A percentile compares a stretch with the other conserved stretches of the same genome.
Evolutionary conservation across 2,329 filamentous ascomycete species (phyloP).

Genomic region (Pseudogymnoascus sp.): DNA sequence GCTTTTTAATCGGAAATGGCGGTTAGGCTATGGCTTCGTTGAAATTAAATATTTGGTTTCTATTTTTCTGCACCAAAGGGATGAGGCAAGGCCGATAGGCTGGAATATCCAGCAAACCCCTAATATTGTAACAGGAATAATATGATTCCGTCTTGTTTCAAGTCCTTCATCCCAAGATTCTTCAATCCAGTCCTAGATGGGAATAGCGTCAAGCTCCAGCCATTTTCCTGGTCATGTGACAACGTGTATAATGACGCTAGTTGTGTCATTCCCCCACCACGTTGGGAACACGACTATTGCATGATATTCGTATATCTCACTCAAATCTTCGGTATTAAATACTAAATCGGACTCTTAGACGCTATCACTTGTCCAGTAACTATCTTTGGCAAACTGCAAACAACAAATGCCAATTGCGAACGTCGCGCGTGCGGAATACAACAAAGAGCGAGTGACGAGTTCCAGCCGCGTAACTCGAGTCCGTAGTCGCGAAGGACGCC

Average conservation of each 20-base stretch:
- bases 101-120: background rate
- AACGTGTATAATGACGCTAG: slow-evolving; percentile 6
- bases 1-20: background rate
- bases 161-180: background rate
- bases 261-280: slow-evolving; percentile 6
- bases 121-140: background rate
- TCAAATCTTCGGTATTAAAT: background rate
- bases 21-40: background rate
- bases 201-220: background rate
- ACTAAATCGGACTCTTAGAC: background rate
- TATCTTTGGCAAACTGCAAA: background rate
- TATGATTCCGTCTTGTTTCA: background rate
- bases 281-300: slow-evolving; percentile 1
- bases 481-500: background rate
- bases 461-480: background rate
- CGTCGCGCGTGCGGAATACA: background rate
- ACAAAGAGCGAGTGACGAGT: background rate
- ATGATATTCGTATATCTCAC: background rate
- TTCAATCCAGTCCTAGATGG: background rate
- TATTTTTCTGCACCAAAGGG: background rate
- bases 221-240: background rate
- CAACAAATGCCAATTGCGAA: background rate
- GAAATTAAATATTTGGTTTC: background rate
- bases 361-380: background rate
- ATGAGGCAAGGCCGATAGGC: background rate